Evolutionary conservation across 345 rosid genomes (phyloP).

Genomic region (Aegle marmelos): DNA sequence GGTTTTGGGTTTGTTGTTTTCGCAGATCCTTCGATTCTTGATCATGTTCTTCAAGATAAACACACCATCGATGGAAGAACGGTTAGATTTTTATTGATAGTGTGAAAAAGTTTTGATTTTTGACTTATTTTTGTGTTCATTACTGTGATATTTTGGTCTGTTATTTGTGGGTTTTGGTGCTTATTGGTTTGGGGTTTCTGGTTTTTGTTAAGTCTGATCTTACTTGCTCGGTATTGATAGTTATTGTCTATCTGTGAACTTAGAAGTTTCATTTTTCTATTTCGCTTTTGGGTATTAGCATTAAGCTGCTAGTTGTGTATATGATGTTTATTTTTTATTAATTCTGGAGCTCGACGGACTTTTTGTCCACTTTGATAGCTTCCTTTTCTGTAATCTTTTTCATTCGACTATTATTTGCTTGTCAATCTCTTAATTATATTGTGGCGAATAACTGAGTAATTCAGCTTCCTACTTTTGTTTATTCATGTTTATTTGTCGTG

Average conservation of each 20-base stretch:
- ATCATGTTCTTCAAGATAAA: conserved; percentile 65
- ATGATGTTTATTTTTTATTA: background rate
- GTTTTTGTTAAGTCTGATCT: background rate
- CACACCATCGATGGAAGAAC: conserved; percentile 79
- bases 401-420: background rate
- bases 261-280: background rate
- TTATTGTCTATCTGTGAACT: background rate
- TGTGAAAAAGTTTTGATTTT: background rate
- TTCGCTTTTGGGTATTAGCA: background rate
- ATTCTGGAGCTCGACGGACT: background rate
- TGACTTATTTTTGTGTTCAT: background rate
- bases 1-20: conserved; percentile 90
- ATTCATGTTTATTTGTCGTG: background rate
- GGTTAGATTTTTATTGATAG: conserved; percentile 35
- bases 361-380: background rate
- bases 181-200: background rate
- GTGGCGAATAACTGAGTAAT: background rate
- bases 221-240: background rate
- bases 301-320: background rate
- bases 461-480: background rate
- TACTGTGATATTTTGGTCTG: background rate
- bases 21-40: conserved; percentile 64
- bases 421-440: background rate
- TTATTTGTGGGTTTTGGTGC: background rate
- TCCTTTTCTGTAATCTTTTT: background rate